Evolutionary conservation across 441 rosid species (phyloP).

Genomic region (Syzygium malaccense): DNA sequence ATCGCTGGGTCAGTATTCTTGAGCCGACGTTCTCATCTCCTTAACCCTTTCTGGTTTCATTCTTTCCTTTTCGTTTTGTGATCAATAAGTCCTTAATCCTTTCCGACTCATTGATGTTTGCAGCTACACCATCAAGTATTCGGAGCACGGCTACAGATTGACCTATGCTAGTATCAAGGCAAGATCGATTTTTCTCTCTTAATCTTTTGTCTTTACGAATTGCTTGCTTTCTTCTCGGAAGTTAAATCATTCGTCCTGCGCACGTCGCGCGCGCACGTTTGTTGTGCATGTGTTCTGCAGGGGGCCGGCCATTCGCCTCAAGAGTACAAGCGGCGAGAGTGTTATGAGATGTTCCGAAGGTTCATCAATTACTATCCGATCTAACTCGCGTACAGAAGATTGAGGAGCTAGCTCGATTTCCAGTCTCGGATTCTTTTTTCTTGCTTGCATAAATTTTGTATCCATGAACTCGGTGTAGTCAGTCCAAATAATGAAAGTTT

Average conservation of each 20-base stretch:
- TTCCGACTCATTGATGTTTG: neutral
- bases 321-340: constrained; percentile 16
- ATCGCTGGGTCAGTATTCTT: constrained; percentile 9
- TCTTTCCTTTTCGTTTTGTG: neutral
- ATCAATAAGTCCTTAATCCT: neutral
- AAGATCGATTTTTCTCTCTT: neutral
- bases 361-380: constrained; percentile 13
- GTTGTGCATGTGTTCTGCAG: neutral
- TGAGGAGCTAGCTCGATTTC: neutral
- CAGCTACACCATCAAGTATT: constrained; percentile 23
- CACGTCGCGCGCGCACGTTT: neutral
- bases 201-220: neutral
- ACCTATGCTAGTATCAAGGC: constrained; percentile 13
- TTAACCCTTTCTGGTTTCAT: neutral
- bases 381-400: neutral
- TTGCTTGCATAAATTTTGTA: neutral
- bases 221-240: neutral
- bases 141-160: constrained; percentile 12
- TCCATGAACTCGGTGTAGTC: neutral
- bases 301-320: constrained; percentile 22
- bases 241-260: neutral
- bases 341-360: constrained; percentile 10
- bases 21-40: neutral
- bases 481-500: neutral
- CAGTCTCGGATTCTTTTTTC: neutral